These are phyloP conservation scores for Fusarium multiceps DNA, from an alignment of 2,329 filamentous ascomycete species.

Conservation along the genomic window DNA sequence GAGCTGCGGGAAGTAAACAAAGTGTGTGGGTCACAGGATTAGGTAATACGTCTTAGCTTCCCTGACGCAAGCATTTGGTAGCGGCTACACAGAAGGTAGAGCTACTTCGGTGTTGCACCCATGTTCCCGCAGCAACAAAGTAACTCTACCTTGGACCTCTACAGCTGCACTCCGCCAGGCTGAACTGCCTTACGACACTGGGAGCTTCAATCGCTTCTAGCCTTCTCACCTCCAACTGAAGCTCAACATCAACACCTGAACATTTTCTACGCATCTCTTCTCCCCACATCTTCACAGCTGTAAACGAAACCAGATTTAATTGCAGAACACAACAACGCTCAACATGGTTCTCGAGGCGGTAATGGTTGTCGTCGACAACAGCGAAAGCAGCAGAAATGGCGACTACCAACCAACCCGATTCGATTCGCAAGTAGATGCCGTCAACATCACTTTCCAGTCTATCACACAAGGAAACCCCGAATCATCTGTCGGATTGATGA, in stretches of 20 bases:
- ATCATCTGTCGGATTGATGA: conserved; percentile 97
- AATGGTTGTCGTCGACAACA: conserved; percentile 99
- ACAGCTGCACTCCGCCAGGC: conserved; percentile 52
- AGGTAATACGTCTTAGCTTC: conserved; percentile 44
- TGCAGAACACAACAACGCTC: conserved; percentile 53
- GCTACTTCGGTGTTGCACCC: conserved; percentile 12
- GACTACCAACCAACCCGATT: conserved; percentile 92
- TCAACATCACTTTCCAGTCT: conserved; percentile 93
- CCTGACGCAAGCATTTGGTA: conserved; percentile 38
- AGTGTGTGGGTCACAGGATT: conserved; percentile 34
- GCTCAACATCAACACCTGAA: conserved; percentile 33
- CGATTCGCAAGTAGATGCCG: conserved; percentile 95
- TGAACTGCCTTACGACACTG: conserved; percentile 60
- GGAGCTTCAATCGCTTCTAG: conserved; percentile 45
- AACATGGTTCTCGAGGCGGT: conserved; percentile 99
- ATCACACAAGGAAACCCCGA: conserved; percentile 97
- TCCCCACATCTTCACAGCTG: conserved; percentile 9
- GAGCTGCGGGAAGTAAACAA: conserved; percentile 47
- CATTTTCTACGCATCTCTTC: not conserved
- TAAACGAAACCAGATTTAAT: conserved; percentile 1
- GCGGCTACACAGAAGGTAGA: conserved; percentile 19
- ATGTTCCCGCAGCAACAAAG: conserved; percentile 2
- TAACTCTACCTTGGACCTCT: conserved; percentile 40
- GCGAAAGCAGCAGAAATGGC: conserved; percentile 97
- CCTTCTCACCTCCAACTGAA: conserved; percentile 45